Evolutionary conservation across 176 grass and related monocot species (phyloP).

Genomic region (Aechmea fasciata): DNA sequence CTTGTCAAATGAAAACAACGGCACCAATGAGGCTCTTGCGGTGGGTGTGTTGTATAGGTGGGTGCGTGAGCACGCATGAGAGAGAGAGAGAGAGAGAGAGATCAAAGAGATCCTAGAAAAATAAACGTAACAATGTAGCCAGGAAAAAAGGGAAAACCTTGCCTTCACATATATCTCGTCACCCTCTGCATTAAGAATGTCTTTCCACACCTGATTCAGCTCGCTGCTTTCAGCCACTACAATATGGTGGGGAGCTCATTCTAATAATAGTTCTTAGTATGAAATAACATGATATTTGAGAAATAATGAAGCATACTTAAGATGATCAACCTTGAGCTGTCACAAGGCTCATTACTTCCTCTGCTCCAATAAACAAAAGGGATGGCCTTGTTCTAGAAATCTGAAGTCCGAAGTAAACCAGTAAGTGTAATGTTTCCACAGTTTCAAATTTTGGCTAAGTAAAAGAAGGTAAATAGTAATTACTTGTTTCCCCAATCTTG

Average conservation of each 20-base stretch:
- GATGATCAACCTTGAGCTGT: conserved; percentile 72
- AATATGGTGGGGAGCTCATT: conserved; percentile 12
- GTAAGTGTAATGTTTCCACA: conserved; percentile 1
- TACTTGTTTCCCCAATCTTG: conserved; percentile 82
- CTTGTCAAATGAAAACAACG: not conserved
- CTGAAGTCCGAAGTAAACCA: conserved; percentile 29
- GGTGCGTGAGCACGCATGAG: too few species aligned
- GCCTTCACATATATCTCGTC: conserved; percentile 99
- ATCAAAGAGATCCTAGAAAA: too few species aligned
- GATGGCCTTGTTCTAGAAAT: conserved; percentile 88
- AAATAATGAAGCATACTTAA: conserved; percentile 18
- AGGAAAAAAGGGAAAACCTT: not conserved
- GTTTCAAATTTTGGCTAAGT: conserved; percentile 15
- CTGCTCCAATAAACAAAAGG: conserved; percentile 88
- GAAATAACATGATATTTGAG: conserved; percentile 18
- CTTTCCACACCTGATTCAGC: conserved; percentile 93
- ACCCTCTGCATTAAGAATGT: conserved; percentile 82
- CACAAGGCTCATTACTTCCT: conserved; percentile 96
- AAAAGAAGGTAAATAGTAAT: conserved; percentile 18
- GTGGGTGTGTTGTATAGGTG: too few species aligned
- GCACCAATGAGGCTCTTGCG: too few species aligned
- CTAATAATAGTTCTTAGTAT: conserved; percentile 15
- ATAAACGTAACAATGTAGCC: too few species aligned
- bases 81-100: too few species aligned
- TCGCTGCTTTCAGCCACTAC: conserved; percentile 77